Base-by-base conservation (phyloP, 2,329 filamentous ascomycete species). In the Xylariaceae sp. region DNA sequence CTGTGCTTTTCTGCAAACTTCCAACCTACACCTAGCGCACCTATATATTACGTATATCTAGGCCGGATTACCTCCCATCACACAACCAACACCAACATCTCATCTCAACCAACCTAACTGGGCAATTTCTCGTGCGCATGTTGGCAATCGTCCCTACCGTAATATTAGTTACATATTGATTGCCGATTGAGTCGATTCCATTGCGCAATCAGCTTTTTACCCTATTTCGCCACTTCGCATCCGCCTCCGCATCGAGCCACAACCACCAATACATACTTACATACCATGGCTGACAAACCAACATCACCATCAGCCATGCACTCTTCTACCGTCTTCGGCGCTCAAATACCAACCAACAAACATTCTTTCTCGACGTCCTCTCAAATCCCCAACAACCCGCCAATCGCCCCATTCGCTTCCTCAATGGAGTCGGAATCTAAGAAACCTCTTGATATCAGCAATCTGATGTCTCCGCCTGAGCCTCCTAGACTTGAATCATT, bases 391-490 rank as follows among this genome's bases (percentile, higher is more conserved):
- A 57, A 55, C 40, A 61, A 61, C 20, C 20, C 42, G 21, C 20
- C 51, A 48, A 69, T 66, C 58, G 59, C 62, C 18, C 46, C 65
- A 42, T 48, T 53, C 29, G 37, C 50, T 12, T 50, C 56, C 10
- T 55, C 63, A 20, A 50, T 44, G 20, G 52, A 56, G 40, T 37
- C 61, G 10, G 61, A 67, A 29, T 41, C 63, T 3, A 80, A 76
- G 67, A 81, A 79, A 62, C 64, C 70, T 2, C 65, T 79, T 50
- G 75, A 80, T 59, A 81, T 83, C 61, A 79, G 70, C 73, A 85
- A 75, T 58, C 74, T 87, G 55, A 85, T 87, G 79, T 87, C 85
- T 20, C 85, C 85, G 29, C 84, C 84, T 20, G 84, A 86, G 40
- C 75, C 75, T n/a, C 69, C 77, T 32, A 78, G 76, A 47, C 71